Conservation (phyloP, 2,329 filamentous ascomycete genomes). For the Leptographium galeiforme region DNA sequence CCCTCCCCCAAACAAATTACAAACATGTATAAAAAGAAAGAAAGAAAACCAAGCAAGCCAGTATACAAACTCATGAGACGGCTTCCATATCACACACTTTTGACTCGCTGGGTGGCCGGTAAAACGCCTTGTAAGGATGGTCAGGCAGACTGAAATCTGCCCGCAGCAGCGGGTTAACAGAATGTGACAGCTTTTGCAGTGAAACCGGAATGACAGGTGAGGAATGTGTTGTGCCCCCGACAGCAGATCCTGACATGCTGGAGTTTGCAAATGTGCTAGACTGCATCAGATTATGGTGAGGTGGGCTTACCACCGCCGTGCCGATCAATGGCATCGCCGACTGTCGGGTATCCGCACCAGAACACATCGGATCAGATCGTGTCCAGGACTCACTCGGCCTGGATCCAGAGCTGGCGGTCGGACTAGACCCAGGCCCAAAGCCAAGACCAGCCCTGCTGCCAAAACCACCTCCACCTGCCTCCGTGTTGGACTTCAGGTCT, state of each 20-base stretch:
- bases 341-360: background rate
- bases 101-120: constrained; percentile 51
- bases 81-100: constrained; percentile 4
- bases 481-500: background rate
- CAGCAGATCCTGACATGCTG: background rate
- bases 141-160: constrained; percentile 68
- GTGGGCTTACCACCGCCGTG: background rate
- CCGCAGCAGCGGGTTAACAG: constrained; percentile 52
- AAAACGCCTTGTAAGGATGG: constrained; percentile 71
- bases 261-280: background rate
- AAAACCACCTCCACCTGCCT: background rate
- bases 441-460: background rate
- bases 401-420: background rate
- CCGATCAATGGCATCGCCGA: too few relatives aligned
- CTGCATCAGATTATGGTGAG: background rate
- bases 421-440: background rate
- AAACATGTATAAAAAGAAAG: background rate
- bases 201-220: constrained; percentile 16
- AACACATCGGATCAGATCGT: too few relatives aligned
- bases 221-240: constrained; percentile 2
- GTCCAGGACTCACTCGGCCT: background rate
- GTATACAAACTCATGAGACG: background rate
- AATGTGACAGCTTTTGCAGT: constrained; percentile 19
- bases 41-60: background rate
- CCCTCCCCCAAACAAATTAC: too few relatives aligned